Evolutionary conservation across 805 yeast species (phyloP), one percentile per base, ranked within the genome.

Genomic region (Crinitomyces ghanaensis): DNA sequence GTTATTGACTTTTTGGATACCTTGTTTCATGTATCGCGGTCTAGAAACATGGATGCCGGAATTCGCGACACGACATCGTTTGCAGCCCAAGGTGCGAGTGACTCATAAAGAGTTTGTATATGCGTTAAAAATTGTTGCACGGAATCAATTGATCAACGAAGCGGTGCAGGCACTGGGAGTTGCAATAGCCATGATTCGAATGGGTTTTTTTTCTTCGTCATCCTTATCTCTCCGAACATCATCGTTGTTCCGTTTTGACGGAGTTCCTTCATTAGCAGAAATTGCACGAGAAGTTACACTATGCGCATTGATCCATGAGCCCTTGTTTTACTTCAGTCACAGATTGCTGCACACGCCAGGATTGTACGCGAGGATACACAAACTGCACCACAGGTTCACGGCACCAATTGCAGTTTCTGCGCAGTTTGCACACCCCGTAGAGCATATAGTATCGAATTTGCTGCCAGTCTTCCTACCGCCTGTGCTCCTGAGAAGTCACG

Each of bases 381-480:
- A 39, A 27, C 26, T 24, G 20, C 42, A 39, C 24, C 42, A 39
- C 31, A 33, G 27, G 24, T 39, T 35, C 30, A 39, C 42, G 7
- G 42, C 42, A 3, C 42, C 42, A 6, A 32, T 39, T 23, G 35
- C 39, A 6, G 27, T 39, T 19, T 28, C 42, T 6, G 35, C 39
- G 8, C 39, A 35, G 18, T 39, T 35, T 27, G 39, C 39, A 13
- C 31, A 33, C 23, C 28, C 30, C 3, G 14, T 23, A 3, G 42
- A 39, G 30, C 42, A 39, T 19, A 14, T 39, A 6, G 26, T 39
- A 7, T 36, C 42, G 26, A 39, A 39, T 19, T 26, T 26, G n/a
- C 24, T 35, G 13, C 42, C 42, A 4, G 36, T 41, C 11, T 29
- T 21, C 6, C 20, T 38, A 8, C 42, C 45, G 5, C 33, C 40